A percentile compares a stretch with the other conserved stretches of the same genome.
These are phyloP conservation scores for Laetiporus sulphureus DNA, from an alignment of 1,284 basidiomycete species.

Conservation along the genomic window DNA sequence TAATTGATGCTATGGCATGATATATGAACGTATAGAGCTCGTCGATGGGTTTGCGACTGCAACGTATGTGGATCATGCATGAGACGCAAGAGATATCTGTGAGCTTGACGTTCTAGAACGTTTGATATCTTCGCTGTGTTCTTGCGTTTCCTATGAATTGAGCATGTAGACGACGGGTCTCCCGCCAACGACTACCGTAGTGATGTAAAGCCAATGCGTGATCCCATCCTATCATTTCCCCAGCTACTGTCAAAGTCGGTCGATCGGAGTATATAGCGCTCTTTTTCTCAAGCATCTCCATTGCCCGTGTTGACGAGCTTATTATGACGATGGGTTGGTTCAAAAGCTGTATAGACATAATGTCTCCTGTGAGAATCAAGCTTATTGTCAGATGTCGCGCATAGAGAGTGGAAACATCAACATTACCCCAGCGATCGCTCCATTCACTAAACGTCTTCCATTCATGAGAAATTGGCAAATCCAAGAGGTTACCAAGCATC, in stretches of 20 bases:
- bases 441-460: constrained; percentile 25
- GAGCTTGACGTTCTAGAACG: constrained; percentile 20
- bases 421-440: constrained; percentile 23
- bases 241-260: constrained; percentile 32
- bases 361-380: constrained; percentile 14
- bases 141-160: constrained; percentile 20
- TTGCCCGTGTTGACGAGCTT: constrained; percentile 44
- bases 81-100: constrained; percentile 16
- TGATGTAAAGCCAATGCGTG: constrained; percentile 52
- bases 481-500: constrained; percentile 26
- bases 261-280: constrained; percentile 62
- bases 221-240: constrained; percentile 63
- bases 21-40: too few relatives aligned
- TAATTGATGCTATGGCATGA: too few relatives aligned
- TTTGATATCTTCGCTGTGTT: constrained; percentile 19
- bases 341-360: constrained; percentile 35
- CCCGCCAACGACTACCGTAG: constrained; percentile 56
- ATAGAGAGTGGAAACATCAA: constrained; percentile 7
- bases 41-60: too few relatives aligned
- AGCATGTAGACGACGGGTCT: constrained; percentile 39
- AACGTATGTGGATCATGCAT: constrained; percentile 13
- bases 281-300: constrained; percentile 62
- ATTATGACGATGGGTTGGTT: constrained; percentile 56
- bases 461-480: constrained; percentile 23
- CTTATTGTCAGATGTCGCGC: neutral